Evolutionary conservation across 768 basidiomycete genomes (phyloP).

Genomic region (Rubroboletus pulcherrimus): DNA sequence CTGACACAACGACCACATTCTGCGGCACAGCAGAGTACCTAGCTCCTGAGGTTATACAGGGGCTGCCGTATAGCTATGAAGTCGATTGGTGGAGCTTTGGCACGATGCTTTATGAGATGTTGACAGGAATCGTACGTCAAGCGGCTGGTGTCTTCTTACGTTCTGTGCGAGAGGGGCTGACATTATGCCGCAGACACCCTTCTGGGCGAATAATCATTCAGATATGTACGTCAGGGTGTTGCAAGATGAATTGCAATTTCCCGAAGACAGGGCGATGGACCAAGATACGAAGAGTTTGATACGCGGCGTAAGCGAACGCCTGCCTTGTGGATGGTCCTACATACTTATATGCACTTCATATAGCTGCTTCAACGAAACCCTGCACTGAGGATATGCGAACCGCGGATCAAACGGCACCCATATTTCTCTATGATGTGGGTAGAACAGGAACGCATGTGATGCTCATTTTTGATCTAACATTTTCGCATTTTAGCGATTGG

Average conservation of each 20-base stretch:
- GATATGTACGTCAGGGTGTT: constrained; percentile 94
- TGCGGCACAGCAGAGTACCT: constrained; percentile 97
- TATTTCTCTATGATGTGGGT: constrained; percentile 94
- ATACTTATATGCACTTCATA: constrained; percentile 10
- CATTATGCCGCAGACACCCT: constrained; percentile 62
- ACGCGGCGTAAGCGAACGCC: constrained; percentile 69
- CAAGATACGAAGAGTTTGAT: constrained; percentile 94
- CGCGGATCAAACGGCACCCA: constrained; percentile 88
- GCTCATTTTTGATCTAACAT: constrained; percentile 10
- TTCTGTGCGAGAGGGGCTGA: constrained; percentile 17
- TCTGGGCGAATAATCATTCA: constrained; percentile 89
- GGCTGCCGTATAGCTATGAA: constrained; percentile 85
- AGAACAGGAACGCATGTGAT: neutral
- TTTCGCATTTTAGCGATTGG: constrained; percentile 66
- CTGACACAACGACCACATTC: constrained; percentile 80
- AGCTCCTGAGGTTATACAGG: constrained; percentile 95
- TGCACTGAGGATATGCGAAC: constrained; percentile 84
- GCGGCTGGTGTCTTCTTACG: constrained; percentile 7
- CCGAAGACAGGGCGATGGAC: constrained; percentile 89
- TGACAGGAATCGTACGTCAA: constrained; percentile 79
- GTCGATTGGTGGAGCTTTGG: constrained; percentile 99
- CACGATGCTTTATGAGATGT: constrained; percentile 96
- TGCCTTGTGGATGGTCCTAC: neutral
- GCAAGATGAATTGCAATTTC: constrained; percentile 86
- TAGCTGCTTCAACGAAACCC: constrained; percentile 94